Evolutionary conservation across 2,329 filamentous ascomycete genomes (phyloP).

Genomic region (Septoria petroselini): DNA sequence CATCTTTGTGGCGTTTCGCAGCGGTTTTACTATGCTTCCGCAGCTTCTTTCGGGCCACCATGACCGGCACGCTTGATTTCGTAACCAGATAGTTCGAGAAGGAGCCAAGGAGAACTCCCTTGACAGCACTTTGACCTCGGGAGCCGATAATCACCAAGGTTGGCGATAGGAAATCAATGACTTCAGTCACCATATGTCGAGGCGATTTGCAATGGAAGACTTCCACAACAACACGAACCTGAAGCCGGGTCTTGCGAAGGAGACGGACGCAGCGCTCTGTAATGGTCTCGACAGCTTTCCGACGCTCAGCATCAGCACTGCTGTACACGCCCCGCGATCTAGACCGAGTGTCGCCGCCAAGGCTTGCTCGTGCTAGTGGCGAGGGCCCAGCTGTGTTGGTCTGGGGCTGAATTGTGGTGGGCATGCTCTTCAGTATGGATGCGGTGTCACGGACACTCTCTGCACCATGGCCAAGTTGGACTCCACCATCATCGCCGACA

Average conservation of each 20-base stretch:
- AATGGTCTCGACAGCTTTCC: slow-evolving; percentile 76
- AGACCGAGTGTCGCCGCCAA: slow-evolving; percentile 26
- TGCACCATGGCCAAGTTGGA: slow-evolving; percentile 66
- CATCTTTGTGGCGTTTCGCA: slow-evolving; percentile 32
- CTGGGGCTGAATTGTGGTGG: slow-evolving; percentile 38
- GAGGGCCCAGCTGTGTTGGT: slow-evolving; percentile 34
- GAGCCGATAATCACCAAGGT: slow-evolving; percentile 92
- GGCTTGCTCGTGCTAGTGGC: slow-evolving; percentile 29
- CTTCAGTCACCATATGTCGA: slow-evolving; percentile 92
- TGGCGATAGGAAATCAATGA: slow-evolving; percentile 88
- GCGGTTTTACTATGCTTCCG: slow-evolving; percentile 68
- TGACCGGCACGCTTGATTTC: slow-evolving; percentile 93
- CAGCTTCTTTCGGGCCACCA: slow-evolving; percentile 91
- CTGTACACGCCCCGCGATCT: slow-evolving; percentile 42
- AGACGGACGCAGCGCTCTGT: slow-evolving; percentile 80
- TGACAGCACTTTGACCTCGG: slow-evolving; percentile 83
- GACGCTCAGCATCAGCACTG: slow-evolving; percentile 70
- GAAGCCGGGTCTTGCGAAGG: slow-evolving; percentile 83
- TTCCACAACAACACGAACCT: slow-evolving; percentile 90
- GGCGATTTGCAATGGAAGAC: slow-evolving; percentile 98
- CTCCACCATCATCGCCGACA: slow-evolving; percentile 46
- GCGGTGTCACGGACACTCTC: slow-evolving; percentile 74
- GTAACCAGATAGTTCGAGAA: slow-evolving; percentile 98
- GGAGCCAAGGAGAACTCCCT: slow-evolving; percentile 90
- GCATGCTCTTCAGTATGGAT: slow-evolving; percentile 64